phyloP scores from a whole-genome alignment of 345 rosid genomes.

The Boechera retrofracta region DNA sequence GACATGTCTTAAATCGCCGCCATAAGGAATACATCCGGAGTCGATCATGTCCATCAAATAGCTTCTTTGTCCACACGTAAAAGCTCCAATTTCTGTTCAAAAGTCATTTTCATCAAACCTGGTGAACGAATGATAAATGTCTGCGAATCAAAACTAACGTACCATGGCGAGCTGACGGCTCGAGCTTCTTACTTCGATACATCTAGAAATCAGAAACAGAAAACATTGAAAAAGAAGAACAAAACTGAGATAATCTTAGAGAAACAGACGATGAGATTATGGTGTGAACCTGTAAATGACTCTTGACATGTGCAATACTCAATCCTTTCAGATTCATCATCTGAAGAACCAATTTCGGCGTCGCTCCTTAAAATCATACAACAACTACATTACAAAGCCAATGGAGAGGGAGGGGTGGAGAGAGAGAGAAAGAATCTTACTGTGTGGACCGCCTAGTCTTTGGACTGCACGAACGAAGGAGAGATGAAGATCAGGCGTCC shows the following conservation, averaged over 20 bases:
- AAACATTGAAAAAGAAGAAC: constrained; percentile 18
- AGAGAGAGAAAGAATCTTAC: constrained; percentile 46
- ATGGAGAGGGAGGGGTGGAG: background rate
- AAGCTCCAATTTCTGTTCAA: constrained; percentile 32
- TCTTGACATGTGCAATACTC: constrained; percentile 91
- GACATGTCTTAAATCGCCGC: constrained; percentile 31
- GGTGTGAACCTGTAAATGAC: constrained; percentile 79
- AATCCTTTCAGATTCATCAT: constrained; percentile 85
- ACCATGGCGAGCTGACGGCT: constrained; percentile 78
- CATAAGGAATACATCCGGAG: constrained; percentile 25
- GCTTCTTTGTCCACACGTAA: constrained; percentile 29
- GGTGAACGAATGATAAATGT: background rate
- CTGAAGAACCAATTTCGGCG: constrained; percentile 88
- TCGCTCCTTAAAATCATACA: constrained; percentile 61
- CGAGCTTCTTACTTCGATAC: constrained; percentile 90
- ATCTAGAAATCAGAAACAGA: constrained; percentile 53
- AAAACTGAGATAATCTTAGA: background rate
- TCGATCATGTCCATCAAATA: constrained; percentile 36
- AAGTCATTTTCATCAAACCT: background rate
- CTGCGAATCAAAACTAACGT: constrained; percentile 15
- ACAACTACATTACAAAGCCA: constrained; percentile 3
- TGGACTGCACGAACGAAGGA: constrained; percentile 78
- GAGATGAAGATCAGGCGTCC: constrained; percentile 88
- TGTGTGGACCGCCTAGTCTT: constrained; percentile 89
- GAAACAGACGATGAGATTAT: constrained; percentile 5